Base-by-base conservation (phyloP, 305 asterid genomes). In the Fraxinus baroniana region DNA sequence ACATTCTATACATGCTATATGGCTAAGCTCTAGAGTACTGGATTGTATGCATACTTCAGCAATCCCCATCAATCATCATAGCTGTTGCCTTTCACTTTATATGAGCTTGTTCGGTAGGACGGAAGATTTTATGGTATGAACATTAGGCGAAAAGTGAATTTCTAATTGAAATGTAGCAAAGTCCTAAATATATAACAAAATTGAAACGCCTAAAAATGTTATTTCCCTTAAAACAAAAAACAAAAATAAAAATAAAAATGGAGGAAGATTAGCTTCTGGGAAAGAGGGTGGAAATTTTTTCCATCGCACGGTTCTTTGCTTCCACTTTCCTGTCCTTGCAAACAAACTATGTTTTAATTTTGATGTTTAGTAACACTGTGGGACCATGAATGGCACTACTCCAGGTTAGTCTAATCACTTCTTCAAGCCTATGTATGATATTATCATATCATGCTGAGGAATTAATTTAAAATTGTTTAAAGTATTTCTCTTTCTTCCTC, bases 31-130 rank as follows among this genome's bases (percentile, higher is more conserved):
- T 44, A 15, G 41, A 78, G 2, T 30, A 18, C 28, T 74, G 73
- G 33, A 68, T 81, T 64, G 75, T 37, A 70, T 32, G 74, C 52
- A 32, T 60, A n/a, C 70, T 60, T 20, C 10, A 20, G 26, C 70
- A 60, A 60, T 20, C 10, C 28, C 70, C 70, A 60, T 60, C 30
- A 57, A 18, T 57, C 68, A 57, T 71, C 12, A 32, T 7, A 46
- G 49, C 9, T 68, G 49, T 73, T 37, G 35, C 60, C 44, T 83
- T 66, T 66, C 79, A 76, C 26, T 66, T 57, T 57, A 57, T 17
- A 57, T 57, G 26, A 18, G 70, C 24, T 6, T 20, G 70, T 60
- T 60, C 3, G 70, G 70, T 60, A 7, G 28, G 70, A 18, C 3
- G 1, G 30, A n/a, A 20, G 28, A 60, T 60, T 60, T 20, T 2